Percentiles rank a stretch among this genome's conserved stretches.
Evolutionary conservation across 768 basidiomycete species (phyloP).

Genomic region (Phanerochaete sordida): DNA sequence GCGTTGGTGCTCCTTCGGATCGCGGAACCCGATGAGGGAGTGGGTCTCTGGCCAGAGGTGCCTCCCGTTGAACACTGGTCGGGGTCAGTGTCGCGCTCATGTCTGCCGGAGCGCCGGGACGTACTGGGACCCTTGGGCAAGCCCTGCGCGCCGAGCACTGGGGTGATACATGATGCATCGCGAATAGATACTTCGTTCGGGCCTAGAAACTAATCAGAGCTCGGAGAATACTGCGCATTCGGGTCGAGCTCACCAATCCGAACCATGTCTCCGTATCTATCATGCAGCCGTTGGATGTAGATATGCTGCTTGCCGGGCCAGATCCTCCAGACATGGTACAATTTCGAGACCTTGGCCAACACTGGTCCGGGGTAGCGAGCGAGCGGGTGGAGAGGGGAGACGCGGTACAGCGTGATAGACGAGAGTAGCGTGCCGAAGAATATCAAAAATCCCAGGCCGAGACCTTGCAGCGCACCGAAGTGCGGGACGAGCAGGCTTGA

Average conservation of each 20-base stretch:
- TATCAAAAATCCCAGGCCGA: constrained; percentile 12
- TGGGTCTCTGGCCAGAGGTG: not conserved
- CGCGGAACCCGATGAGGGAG: constrained; percentile 8
- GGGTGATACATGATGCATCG: constrained; percentile 8
- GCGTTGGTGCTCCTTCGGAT: constrained; percentile 34
- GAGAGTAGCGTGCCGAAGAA: constrained; percentile 29
- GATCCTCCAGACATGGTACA: constrained; percentile 34
- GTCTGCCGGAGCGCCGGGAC: not conserved
- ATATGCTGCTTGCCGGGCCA: constrained; percentile 33
- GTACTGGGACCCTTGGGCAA: constrained; percentile 17
- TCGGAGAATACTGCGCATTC: too few relatives aligned
- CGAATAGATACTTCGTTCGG: constrained; percentile 19
- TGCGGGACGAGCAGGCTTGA: constrained; percentile 10
- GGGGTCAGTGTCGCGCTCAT: not conserved
- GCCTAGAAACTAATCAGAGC: constrained; percentile 8
- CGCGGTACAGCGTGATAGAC: constrained; percentile 32
- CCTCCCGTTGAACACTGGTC: not conserved
- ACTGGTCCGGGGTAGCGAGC: constrained; percentile 48
- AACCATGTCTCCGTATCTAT: constrained; percentile 32
- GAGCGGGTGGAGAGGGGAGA: constrained; percentile 53
- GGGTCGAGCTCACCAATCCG: constrained; percentile 29
- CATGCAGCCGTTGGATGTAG: constrained; percentile 27
- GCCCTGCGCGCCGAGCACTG: constrained; percentile 13
- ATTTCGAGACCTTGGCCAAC: constrained; percentile 38
- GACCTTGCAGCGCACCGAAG: not conserved